Percentiles rank a stretch among this genome's conserved stretches.
These are phyloP conservation scores for Neofusicoccum umdonicola DNA, from an alignment of 2,329 filamentous ascomycete species.

Conservation along the genomic window DNA sequence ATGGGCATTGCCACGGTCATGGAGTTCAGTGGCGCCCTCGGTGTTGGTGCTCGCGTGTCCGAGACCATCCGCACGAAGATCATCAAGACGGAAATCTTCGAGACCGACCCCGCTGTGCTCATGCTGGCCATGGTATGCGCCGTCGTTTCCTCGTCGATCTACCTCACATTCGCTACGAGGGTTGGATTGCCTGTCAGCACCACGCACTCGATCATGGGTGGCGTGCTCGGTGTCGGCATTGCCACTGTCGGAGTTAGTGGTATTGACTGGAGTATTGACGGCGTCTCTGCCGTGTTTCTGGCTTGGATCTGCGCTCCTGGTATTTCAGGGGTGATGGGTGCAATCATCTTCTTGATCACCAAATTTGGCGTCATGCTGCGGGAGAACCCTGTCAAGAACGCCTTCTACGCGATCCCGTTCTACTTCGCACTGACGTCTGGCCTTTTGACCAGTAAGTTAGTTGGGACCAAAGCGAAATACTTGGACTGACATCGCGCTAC, in stretches of 20 bases:
- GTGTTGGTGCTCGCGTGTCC: slow-evolving; percentile 39
- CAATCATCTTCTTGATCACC: slow-evolving; percentile 56
- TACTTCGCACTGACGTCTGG: slow-evolving; percentile 58
- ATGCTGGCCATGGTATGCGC: slow-evolving; percentile 57
- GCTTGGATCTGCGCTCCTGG: slow-evolving; percentile 61
- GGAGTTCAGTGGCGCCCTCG: slow-evolving; percentile 47
- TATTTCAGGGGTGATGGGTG: slow-evolving; percentile 53
- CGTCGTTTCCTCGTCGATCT: slow-evolving; percentile 51
- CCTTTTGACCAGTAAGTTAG: slow-evolving; percentile 46
- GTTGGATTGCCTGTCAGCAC: slow-evolving; percentile 55
- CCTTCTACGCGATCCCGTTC: slow-evolving; percentile 53
- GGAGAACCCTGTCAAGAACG: slow-evolving; percentile 53
- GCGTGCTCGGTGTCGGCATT: slow-evolving; percentile 45
- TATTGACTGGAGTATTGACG: slow-evolving; percentile 57
- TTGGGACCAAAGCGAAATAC: background rate
- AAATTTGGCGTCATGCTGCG: slow-evolving; percentile 58
- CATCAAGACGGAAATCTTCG: slow-evolving; percentile 45
- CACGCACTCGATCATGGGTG: slow-evolving; percentile 50
- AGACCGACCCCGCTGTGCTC: slow-evolving; percentile 46
- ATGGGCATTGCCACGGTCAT: slow-evolving; percentile 45
- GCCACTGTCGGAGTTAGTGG: slow-evolving; percentile 53
- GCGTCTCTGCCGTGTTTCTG: slow-evolving; percentile 60
- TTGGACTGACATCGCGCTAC: background rate
- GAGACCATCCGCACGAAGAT: slow-evolving; percentile 51
- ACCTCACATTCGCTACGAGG: slow-evolving; percentile 52